phyloP scores from a whole-genome alignment of 164 flowering plant genomes.

The Vitis amurensis region DNA sequence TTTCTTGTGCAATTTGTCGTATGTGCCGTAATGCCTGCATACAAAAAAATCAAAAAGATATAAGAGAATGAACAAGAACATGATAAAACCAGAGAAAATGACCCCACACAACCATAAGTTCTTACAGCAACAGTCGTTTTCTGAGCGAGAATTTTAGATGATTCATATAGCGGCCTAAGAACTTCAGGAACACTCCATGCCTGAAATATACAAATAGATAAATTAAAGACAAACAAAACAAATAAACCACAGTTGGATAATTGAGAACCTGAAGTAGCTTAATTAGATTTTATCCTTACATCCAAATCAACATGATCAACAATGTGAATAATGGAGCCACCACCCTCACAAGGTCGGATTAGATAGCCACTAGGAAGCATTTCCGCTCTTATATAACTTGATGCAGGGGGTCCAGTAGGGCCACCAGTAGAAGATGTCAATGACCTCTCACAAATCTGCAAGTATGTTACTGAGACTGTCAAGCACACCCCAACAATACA shows the following conservation, averaged over 20 bases:
- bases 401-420: conserved; percentile 58
- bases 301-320: conserved; percentile 85
- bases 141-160: conserved; percentile 79
- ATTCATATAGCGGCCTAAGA: conserved; percentile 76
- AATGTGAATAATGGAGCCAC: conserved; percentile 81
- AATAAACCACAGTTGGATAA: background rate
- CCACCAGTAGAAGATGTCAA: conserved; percentile 70
- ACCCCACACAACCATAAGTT: background rate
- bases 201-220: conserved; percentile 17
- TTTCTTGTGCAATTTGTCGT: conserved; percentile 77
- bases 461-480: background rate
- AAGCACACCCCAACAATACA: background rate
- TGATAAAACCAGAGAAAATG: background rate
- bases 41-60: background rate
- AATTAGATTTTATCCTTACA: conserved; percentile 31
- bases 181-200: conserved; percentile 80
- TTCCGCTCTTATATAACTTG: conserved; percentile 68
- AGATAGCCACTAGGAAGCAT: conserved; percentile 81
- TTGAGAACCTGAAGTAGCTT: no score
- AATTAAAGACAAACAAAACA: background rate
- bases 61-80: background rate
- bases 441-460: conserved; percentile 84
- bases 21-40: conserved; percentile 71
- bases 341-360: conserved; percentile 86
- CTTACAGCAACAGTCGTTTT: conserved; percentile 78